phyloP scores from a whole-genome alignment of 495 filamentous ascomycete species.

The Beverwykella pulmonaria region DNA sequence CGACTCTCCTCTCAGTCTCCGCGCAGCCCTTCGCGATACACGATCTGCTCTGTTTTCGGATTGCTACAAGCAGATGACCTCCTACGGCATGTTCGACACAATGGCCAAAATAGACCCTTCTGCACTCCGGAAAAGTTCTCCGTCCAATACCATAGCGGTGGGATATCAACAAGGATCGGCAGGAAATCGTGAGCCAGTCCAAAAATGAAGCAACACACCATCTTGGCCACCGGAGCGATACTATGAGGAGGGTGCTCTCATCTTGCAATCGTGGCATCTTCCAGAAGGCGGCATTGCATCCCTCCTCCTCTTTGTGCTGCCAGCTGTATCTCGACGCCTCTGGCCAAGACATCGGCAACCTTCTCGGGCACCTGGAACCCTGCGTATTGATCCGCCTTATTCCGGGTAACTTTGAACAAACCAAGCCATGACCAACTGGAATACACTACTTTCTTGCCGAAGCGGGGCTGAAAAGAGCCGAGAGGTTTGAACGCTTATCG shows the following conservation, averaged over 20 bases:
- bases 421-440: neutral
- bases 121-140: neutral
- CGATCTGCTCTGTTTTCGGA: neutral
- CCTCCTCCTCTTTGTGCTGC: neutral
- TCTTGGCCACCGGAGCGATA: neutral
- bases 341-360: neutral
- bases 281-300: neutral
- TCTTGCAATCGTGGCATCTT: neutral
- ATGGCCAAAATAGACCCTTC: neutral
- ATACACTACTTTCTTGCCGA: neutral
- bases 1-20: neutral
- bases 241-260: neutral
- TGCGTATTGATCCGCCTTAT: neutral
- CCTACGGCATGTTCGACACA: no score
- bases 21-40: neutral
- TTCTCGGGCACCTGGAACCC: neutral
- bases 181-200: neutral
- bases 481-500: neutral
- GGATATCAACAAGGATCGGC: neutral
- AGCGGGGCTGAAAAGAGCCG: neutral
- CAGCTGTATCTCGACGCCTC: neutral
- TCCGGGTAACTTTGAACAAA: neutral
- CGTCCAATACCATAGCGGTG: neutral
- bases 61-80: no score
- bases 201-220: neutral